phyloP scores from a whole-genome alignment of 192 early-diverging fungal species.

The Bifiguratus adelaidae region DNA sequence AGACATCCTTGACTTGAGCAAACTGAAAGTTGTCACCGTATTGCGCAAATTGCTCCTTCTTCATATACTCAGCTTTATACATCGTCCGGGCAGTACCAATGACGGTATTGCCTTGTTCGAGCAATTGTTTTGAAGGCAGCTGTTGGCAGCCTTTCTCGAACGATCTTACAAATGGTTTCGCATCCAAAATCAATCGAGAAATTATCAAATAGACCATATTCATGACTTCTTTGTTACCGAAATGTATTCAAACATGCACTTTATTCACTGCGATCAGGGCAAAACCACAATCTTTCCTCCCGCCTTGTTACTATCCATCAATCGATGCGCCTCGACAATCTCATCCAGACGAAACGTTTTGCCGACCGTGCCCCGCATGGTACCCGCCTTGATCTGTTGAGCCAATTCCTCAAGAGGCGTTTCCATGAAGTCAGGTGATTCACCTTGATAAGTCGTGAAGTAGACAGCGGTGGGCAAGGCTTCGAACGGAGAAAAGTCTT shows the following conservation, averaged over 20 bases:
- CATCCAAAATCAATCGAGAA: too few relatives aligned
- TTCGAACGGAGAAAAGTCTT: not conserved
- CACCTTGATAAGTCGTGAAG: not conserved
- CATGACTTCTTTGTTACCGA: too few relatives aligned
- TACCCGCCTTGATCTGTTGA: not conserved
- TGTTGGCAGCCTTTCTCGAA: too few relatives aligned
- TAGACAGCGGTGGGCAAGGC: not conserved
- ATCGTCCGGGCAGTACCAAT: conserved; percentile 21
- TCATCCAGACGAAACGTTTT: not conserved
- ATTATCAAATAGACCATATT: too few relatives aligned
- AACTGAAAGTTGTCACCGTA: conserved; percentile 8
- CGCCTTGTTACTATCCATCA: conserved; percentile 1
- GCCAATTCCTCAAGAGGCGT: not conserved
- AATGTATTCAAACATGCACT: too few relatives aligned
- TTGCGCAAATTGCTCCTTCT: not conserved
- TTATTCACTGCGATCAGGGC: too few relatives aligned
- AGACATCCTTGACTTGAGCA: conserved; percentile 21
- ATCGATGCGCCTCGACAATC: not conserved
- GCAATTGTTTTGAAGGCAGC: too few relatives aligned
- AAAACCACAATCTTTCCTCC: not conserved
- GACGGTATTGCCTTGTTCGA: conserved; percentile 22
- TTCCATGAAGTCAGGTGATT: not conserved
- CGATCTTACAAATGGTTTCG: too few relatives aligned
- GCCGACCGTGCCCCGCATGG: not conserved
- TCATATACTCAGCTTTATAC: conserved; percentile 9